Base-by-base conservation (phyloP, 1,139 yeast species). In the Geotrichum carabidarum region DNA sequence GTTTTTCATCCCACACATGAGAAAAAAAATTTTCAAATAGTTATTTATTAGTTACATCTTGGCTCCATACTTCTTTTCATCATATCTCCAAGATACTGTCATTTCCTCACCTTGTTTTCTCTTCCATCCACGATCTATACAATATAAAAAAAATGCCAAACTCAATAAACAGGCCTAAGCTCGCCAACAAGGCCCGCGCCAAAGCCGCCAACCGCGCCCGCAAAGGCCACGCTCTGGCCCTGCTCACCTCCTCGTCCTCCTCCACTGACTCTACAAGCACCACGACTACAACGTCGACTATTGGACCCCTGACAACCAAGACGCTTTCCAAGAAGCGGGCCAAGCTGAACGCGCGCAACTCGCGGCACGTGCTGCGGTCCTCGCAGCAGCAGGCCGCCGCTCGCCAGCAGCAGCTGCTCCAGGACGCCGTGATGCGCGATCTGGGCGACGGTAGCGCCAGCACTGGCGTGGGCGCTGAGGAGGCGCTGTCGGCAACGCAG, bases 261-360 rank as follows among this genome's bases (percentile, higher is more conserved):
- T n/a, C n/a, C n/a, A n/a, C n/a, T n/a, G n/a, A n/a, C n/a, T n/a
- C n/a, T n/a, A n/a, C 8, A 14, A 22, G 36, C 11, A 38, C 37
- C 14, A n/a, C 22, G 3, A 11, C 11, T 6, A n/a, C 44, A 2
- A 34, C 37, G 45, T 17, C 14, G n/a, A 11, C 17, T 9, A 15
- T 15, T 7, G 36, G 44, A 12, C 45, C 34, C n/a, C 32, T 44
- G 17, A 51, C 54, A 7, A 51, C 46, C 47, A 40, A 42, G 51
- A 46, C 54, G n/a, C 36, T 51, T 18, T 51, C 54, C 34, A 51
- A 51, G 43, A 51, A 51, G 48, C 46, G 54, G 8, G n/a, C 51
- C 1, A 36, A 38, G 27, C n/a, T 46, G 36, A 51, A 46, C n/a
- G 48, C 15, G 37, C 50, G 54, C 17, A 51, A 51, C 48, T 18